Evolutionary conservation across 2,329 filamentous ascomycete species (phyloP), one percentile per base, ranked within the genome.

Genomic region (Penicillium sp.): DNA sequence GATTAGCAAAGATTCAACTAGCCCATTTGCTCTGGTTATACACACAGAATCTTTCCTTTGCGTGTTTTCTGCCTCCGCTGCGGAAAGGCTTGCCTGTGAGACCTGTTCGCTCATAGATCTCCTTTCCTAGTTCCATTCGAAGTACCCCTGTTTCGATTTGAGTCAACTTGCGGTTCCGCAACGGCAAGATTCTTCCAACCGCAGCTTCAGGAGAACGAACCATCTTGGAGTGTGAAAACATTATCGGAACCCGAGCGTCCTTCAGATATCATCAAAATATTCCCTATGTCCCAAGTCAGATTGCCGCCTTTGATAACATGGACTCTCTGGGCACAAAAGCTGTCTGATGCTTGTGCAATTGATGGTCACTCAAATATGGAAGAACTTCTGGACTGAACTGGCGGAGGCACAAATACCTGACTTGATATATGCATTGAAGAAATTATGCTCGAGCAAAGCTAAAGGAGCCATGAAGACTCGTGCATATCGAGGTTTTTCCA

Each of bases 391-490:
- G 28, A 30, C n/a, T 36, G n/a, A 22, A 28, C n/a, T 40, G 7
- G 25, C n/a, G 5, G n/a, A 33, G 35, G 19, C 46, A 25, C 7
- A 22, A 26, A 22, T 75, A 89, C 89, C 89, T 57, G 81, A 82
- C 72, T 96, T 96, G 62, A 97, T 87, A 69, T 95, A 92, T 41
- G 86, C 80, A n/a, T 84, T 88, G 67, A 96, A 91, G 66, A 97
- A 96, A 0, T 86, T 83, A 1, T 84, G 84, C 33, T 88, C 81
- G 1, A 97, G 70, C 5, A 97, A 69, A 56, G 90, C 85, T 9
- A 81, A 81, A 10, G 96, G 79, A 4, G 84, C 84, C 82, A 96
- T 86, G 62, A 84, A 83, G 2, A 96, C 84, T 57, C 84, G 82
- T 31, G 83, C 83, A 78, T 90, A 95, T 44, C 75, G 73, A 14